Percentiles rank a stretch among this genome's conserved stretches.
Conservation (phyloP, 2,329 filamentous ascomycete genomes). For the Blastomyces parvus region DNA sequence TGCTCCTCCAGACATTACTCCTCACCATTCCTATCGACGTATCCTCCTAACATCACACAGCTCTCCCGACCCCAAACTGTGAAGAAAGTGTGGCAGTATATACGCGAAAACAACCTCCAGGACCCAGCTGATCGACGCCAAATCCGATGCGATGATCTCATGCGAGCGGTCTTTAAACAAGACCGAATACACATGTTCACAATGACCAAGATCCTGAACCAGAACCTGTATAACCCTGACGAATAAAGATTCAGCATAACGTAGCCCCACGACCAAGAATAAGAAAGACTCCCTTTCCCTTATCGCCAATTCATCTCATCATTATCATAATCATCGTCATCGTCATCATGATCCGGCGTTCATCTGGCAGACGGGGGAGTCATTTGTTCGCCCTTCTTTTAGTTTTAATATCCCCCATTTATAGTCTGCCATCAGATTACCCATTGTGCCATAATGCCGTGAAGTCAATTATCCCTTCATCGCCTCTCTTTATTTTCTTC, state of each 20-base stretch:
- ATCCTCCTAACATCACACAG: conserved; percentile 33
- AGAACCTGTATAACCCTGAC: conserved; percentile 69
- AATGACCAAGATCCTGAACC: conserved; percentile 93
- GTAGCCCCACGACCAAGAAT: neutral
- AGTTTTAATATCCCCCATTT: neutral
- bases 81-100: conserved; percentile 92
- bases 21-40: neutral
- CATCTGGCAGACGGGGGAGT: neutral
- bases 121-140: conserved; percentile 86
- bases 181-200: conserved; percentile 96
- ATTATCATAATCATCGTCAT: neutral
- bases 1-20: neutral
- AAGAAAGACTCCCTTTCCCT: neutral
- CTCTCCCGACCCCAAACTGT: conserved; percentile 91
- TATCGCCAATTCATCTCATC: neutral
- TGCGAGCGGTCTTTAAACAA: conserved; percentile 87
- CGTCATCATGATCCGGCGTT: conserved; percentile 3
- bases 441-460: neutral
- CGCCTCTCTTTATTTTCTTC: neutral
- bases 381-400: neutral
- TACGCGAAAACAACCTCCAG: conserved; percentile 79
- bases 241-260: conserved; percentile 9
- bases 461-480: neutral
- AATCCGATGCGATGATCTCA: conserved; percentile 81
- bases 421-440: neutral